These are phyloP conservation scores for Silene coronaria DNA, from an alignment of 179 eudicot species.

Conservation along the genomic window DNA sequence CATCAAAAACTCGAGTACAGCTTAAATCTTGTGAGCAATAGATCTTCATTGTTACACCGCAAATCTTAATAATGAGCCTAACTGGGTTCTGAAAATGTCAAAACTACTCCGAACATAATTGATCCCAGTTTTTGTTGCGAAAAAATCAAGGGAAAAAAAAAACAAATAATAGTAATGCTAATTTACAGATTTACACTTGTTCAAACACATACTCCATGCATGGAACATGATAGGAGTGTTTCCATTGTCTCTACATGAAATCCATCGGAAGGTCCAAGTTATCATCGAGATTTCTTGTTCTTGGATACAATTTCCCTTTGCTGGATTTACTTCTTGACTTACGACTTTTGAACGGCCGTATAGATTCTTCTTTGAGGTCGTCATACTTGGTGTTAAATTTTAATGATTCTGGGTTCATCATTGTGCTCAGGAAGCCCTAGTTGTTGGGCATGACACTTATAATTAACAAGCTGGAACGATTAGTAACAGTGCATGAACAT, in stretches of 20 bases:
- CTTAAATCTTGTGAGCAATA: neutral
- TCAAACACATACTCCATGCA: too few species aligned
- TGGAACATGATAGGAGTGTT: too few species aligned
- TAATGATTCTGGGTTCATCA: constrained; percentile 23
- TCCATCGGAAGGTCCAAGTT: constrained; percentile 73
- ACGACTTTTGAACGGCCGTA: constrained; percentile 15
- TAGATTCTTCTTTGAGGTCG: constrained; percentile 26
- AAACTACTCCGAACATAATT: too few species aligned
- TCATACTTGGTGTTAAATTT: constrained; percentile 24
- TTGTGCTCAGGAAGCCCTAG: constrained; percentile 50
- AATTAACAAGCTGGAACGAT: neutral
- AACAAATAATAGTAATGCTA: too few species aligned
- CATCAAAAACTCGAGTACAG: too few species aligned
- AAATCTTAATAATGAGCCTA: too few species aligned
- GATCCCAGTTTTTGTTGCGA: too few species aligned
- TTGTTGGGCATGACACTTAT: neutral
- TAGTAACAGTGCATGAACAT: neutral
- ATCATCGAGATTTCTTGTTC: constrained; percentile 25
- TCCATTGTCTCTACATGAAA: constrained; percentile 25
- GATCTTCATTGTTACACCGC: too few species aligned
- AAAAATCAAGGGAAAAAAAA: too few species aligned
- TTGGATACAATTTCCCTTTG: constrained; percentile 21
- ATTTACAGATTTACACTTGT: too few species aligned
- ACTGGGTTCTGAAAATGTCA: too few species aligned
- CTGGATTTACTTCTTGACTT: constrained; percentile 26